Evolutionary conservation across 495 filamentous ascomycete genomes (phyloP).

Genomic region (Trichoderma erinaceum): DNA sequence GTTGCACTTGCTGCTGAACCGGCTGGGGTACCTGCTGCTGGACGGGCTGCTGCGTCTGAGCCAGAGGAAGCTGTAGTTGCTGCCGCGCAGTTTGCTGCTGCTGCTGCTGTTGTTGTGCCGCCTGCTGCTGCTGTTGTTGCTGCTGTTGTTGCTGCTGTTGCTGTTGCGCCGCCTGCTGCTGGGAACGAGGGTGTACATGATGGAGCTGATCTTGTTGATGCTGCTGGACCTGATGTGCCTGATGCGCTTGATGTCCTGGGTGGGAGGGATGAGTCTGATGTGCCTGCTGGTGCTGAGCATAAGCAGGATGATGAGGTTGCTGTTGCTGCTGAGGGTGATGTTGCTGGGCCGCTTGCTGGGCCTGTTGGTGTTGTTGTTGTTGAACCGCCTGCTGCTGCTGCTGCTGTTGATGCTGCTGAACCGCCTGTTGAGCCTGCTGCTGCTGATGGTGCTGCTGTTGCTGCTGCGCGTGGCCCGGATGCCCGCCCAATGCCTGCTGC

Average conservation of each 20-base stretch:
- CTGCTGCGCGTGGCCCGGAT: conserved; percentile 20
- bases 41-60: conserved; percentile 28
- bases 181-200: conserved; percentile 21
- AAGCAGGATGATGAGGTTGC: conserved; percentile 21
- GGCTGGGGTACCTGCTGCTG: conserved; percentile 19
- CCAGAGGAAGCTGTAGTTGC: conserved; percentile 26
- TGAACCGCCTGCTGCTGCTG: conserved; percentile 15
- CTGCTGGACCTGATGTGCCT: conserved; percentile 20
- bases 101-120: conserved; percentile 24
- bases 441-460: conserved; percentile 13
- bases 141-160: conserved; percentile 17
- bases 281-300: conserved; percentile 31
- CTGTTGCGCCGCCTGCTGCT: conserved; percentile 19
- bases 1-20: conserved; percentile 22
- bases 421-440: conserved; percentile 11
- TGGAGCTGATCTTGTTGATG: conserved; percentile 28
- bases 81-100: conserved; percentile 22
- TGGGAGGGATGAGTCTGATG: conserved; percentile 31
- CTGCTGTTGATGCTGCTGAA: conserved; percentile 11
- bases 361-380: conserved; percentile 20
- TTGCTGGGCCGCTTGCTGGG: conserved; percentile 19
- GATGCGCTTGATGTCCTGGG: conserved; percentile 22
- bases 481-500: conserved; percentile 20
- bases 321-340: conserved; percentile 20
- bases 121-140: conserved; percentile 18